These are phyloP conservation scores for Setomelanomma holmii DNA, from an alignment of 2,329 filamentous ascomycete genomes.

Conservation along the genomic window DNA sequence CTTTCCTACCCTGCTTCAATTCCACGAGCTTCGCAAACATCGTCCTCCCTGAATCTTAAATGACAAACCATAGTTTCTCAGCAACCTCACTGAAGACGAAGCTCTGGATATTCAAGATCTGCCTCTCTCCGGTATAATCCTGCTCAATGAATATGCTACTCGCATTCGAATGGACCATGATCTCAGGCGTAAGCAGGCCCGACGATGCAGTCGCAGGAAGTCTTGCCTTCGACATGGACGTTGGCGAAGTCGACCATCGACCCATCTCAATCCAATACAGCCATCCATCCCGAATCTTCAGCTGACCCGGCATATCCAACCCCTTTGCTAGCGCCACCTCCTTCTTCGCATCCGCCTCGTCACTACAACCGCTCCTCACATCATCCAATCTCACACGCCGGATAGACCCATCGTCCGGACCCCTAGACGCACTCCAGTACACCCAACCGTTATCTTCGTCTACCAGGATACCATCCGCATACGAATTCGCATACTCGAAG, in stretches of 20 bases:
- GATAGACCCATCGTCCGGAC: slow-evolving; percentile 12
- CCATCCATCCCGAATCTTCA: slow-evolving; percentile 7
- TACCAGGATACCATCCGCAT: slow-evolving; percentile 9
- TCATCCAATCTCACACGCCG: slow-evolving; percentile 4
- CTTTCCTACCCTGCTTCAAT: slow-evolving; percentile 6
- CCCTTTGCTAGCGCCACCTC: slow-evolving; percentile 12
- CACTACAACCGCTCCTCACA: background rate
- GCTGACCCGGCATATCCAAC: slow-evolving; percentile 14
- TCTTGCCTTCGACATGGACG: slow-evolving; percentile 5
- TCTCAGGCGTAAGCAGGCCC: background rate
- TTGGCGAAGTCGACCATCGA: slow-evolving; percentile 12
- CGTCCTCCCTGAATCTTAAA: slow-evolving; percentile 8
- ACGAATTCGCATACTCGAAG: slow-evolving; percentile 7
- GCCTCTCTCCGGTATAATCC: slow-evolving; percentile 13
- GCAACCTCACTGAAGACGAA: slow-evolving; percentile 9
- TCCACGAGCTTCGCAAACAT: slow-evolving; percentile 20
- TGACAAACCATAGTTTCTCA: slow-evolving; percentile 14
- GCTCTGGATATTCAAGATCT: slow-evolving; percentile 13
- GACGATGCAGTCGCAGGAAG: background rate
- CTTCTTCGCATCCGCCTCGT: background rate
- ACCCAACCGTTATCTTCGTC: slow-evolving; percentile 18
- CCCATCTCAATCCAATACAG: slow-evolving; percentile 16
- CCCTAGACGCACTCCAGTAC: slow-evolving; percentile 18
- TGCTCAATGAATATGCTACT: slow-evolving; percentile 13
- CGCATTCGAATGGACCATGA: slow-evolving; percentile 13